These are phyloP conservation scores for Bombardia bombarda DNA, from an alignment of 495 filamentous ascomycete species.

Conservation along the genomic window DNA sequence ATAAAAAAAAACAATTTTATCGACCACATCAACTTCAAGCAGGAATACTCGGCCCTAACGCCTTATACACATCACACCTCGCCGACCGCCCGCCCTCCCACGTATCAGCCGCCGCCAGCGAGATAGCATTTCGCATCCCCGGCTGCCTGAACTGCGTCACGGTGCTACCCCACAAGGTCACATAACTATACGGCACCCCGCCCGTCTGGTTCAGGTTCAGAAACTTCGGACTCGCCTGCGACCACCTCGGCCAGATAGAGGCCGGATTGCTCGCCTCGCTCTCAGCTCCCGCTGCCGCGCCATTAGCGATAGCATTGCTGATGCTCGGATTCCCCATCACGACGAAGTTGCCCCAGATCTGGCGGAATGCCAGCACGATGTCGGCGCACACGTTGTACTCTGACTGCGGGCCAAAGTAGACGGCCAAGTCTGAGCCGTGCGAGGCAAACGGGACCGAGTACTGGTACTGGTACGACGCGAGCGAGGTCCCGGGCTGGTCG, in stretches of 20 bases:
- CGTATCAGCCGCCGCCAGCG: constrained; percentile 35
- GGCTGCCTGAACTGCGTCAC: constrained; percentile 27
- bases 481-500: constrained; percentile 8
- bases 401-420: constrained; percentile 41
- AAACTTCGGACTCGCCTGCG: constrained; percentile 22
- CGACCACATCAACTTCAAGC: constrained; percentile 12
- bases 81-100: constrained; percentile 53
- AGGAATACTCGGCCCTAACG: constrained; percentile 32
- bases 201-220: constrained; percentile 51
- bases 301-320: constrained; percentile 33
- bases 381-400: constrained; percentile 18
- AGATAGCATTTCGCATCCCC: constrained; percentile 42
- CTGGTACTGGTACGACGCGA: constrained; percentile 49
- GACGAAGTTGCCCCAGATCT: constrained; percentile 50
- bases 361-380: constrained; percentile 25
- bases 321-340: constrained; percentile 44
- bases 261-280: constrained; percentile 14
- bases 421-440: constrained; percentile 48
- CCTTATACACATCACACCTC: constrained; percentile 49
- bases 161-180: constrained; percentile 16
- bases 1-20: not conserved
- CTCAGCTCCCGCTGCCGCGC: constrained; percentile 21
- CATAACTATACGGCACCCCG: constrained; percentile 24
- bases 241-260: constrained; percentile 32
- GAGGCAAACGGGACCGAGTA: constrained; percentile 51